phyloP scores from a whole-genome alignment of 1,139 yeast genomes.

The Yueomyces sp. region DNA sequence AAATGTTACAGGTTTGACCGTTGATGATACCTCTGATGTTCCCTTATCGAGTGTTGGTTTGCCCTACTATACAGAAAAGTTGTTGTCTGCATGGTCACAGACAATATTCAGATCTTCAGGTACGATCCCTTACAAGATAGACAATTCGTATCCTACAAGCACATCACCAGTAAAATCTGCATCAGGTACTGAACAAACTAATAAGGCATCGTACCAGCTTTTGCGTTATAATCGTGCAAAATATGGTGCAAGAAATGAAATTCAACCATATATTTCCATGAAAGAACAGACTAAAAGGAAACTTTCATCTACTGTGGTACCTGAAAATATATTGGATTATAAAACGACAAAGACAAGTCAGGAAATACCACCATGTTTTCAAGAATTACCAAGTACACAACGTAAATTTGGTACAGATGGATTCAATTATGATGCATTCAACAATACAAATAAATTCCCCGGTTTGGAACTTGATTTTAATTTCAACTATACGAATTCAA shows the following conservation, averaged over 20 bases:
- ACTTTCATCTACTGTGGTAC: slow-evolving; percentile 3
- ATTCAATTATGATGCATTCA: slow-evolving; percentile 81
- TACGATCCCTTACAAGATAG: slow-evolving; percentile 32
- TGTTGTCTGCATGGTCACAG: slow-evolving; percentile 73
- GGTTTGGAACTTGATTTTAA: slow-evolving; percentile 84
- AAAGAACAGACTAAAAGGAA: slow-evolving; percentile 43
- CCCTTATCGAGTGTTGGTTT: slow-evolving; percentile 70
- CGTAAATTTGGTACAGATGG: slow-evolving; percentile 89
- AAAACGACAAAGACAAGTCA: slow-evolving; percentile 19
- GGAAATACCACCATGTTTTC: slow-evolving; percentile 58
- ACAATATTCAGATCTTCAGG: slow-evolving; percentile 42
- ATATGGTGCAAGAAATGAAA: slow-evolving; percentile 41
- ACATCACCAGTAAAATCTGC: background rate
- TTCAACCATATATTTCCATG: slow-evolving; percentile 39
- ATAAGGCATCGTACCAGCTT: slow-evolving; percentile 5
- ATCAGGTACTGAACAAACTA: background rate
- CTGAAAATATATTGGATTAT: slow-evolving; percentile 14
- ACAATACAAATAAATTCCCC: slow-evolving; percentile 55
- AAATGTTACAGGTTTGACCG: slow-evolving; percentile 25
- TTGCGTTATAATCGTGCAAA: slow-evolving; percentile 40
- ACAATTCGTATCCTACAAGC: background rate
- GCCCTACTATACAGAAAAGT: slow-evolving; percentile 72
- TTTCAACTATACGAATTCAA: slow-evolving; percentile 68
- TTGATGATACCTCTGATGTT: slow-evolving; percentile 28
- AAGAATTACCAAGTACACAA: slow-evolving; percentile 65